Evolutionary conservation across 768 basidiomycete species (phyloP), one percentile per base, ranked within the genome.

Genomic region (Russula vinacea): DNA sequence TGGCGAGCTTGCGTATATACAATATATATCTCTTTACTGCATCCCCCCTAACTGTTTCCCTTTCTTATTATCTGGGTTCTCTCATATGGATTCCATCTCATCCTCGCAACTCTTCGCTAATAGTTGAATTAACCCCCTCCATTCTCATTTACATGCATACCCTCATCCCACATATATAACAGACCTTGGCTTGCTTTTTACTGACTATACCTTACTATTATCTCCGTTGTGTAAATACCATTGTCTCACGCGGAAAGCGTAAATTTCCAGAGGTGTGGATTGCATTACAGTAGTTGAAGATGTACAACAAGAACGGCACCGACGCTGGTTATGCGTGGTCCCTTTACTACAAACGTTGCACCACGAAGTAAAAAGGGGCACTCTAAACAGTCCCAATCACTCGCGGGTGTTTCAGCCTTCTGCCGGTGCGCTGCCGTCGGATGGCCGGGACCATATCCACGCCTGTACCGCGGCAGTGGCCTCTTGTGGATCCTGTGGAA

Each of bases 401-500:
- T 4, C 45, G 0, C 19, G 37, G 33, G 14, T 14, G 49, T 22
- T 22, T 64, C 62, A 59, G 26, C 10, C n/a, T 26, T 50, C 49
- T 50, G 26, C 32, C 35, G 52, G 7, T 45, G 33, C 17, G 26
- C 26, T 24, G 32, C 44, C 29, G 3, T 60, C 55, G 24, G 64
- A 29, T 24, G 60, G 14, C 9, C 42, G 35, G 44, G 65, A 49
- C 80, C 90, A 96, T 75, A 97, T 90, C 90, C 91, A 96, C 60
- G 86, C 77, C 72, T 86, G 80, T 40, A 94, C 87, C 1, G 76
- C 79, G n/a, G 74, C 75, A 58, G 82, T 83, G 58, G 92, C 90
- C 69, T 84, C 81, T 56, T 81, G 75, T 16, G 89, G 83, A 67
- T 92, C 83, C 61, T 83, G 80, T 16, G 92, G 89, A 44, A 93